Evolutionary conservation across 371 early-diverging fungal genomes (phyloP), one percentile per base, ranked within the genome.

Genomic region (Mortierella sp.): DNA sequence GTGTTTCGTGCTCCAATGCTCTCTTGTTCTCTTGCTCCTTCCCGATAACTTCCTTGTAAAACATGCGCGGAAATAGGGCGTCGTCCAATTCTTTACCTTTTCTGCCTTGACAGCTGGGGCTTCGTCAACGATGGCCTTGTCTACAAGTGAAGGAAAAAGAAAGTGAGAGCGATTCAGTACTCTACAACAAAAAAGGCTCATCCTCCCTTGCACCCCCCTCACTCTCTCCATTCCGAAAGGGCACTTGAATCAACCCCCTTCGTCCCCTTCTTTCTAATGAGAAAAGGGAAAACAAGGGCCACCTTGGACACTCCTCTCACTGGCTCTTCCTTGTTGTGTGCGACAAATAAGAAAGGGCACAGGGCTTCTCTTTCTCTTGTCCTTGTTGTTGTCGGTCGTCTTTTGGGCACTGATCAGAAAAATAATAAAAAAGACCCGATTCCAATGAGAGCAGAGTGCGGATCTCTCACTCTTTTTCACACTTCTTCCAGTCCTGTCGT

Each of bases 1-100:
- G 59, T 59, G 59, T 59, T 59, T 59, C 59, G 59, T 59, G 31
- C 31, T 59, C 59, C 59, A 59, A 59, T 59, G 59, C 59, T 46
- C 59, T 59, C 57, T 57, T 26, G 4, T n/a, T n/a, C 9, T 54
- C 54, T 53, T n/a, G 13, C 10, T 13, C 26, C 26, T 31, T 59
- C 59, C 59, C 59, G 59, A 59, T 59, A 31, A 31, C 59, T 59
- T 59, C 59, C 59, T 59, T 31, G 59, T 31, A 59, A 59, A 59
- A 59, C 59, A 59, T 59, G 59, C 5, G 53, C 24, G 53, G 59
- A 57, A 21, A n/a, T 40, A 55, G 31, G 59, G 59, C 31, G 59
- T 14, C 43, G 6, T 46, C 31, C 16, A 5, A 59, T 59, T 59
- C 59, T 59, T 59, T 59, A 59, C 59, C 59, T 59, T 59, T 31